Conservation (phyloP, 306 rosid genomes). For the Vigna trinervia region DNA sequence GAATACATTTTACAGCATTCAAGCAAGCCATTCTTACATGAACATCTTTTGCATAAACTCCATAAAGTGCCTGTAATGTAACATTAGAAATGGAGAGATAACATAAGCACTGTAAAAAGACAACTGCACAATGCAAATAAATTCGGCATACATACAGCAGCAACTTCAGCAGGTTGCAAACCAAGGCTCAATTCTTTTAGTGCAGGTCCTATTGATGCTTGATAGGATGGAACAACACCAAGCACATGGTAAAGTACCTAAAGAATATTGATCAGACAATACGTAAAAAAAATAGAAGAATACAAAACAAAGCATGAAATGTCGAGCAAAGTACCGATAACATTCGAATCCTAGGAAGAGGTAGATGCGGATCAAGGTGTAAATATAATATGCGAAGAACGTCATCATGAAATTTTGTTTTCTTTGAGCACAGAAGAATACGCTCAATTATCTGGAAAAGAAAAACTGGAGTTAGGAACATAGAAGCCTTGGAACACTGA, state of each 20-base stretch:
- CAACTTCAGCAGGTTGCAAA: slow-evolving; percentile 79
- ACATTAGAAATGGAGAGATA: slow-evolving; percentile 39
- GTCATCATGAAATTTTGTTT: slow-evolving; percentile 83
- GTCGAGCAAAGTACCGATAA: slow-evolving; percentile 64
- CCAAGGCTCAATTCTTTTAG: slow-evolving; percentile 95
- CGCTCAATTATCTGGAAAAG: slow-evolving; percentile 81
- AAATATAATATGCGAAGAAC: slow-evolving; percentile 82
- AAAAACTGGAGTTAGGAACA: slow-evolving; percentile 45
- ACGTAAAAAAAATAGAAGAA: slow-evolving; percentile 6
- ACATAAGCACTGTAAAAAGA: slow-evolving; percentile 29
- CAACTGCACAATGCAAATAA: slow-evolving; percentile 33
- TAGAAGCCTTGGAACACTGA: slow-evolving; percentile 32
- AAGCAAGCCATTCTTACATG: slow-evolving; percentile 94
- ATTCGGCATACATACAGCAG: slow-evolving; percentile 65
- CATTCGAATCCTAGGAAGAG: slow-evolving; percentile 94
- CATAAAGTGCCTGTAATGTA: slow-evolving; percentile 74
- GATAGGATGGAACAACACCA: slow-evolving; percentile 82
- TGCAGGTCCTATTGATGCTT: slow-evolving; percentile 88
- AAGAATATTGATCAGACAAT: slow-evolving; percentile 29
- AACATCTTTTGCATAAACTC: slow-evolving; percentile 94
- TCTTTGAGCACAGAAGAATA: slow-evolving; percentile 84
- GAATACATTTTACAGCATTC: slow-evolving; percentile 90
- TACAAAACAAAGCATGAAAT: slow-evolving; percentile 35
- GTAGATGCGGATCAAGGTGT: slow-evolving; percentile 93
- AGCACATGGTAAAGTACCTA: slow-evolving; percentile 95